These are phyloP conservation scores for Microcyclospora pomicola DNA, from an alignment of 2,329 filamentous ascomycete species.

Conservation along the genomic window DNA sequence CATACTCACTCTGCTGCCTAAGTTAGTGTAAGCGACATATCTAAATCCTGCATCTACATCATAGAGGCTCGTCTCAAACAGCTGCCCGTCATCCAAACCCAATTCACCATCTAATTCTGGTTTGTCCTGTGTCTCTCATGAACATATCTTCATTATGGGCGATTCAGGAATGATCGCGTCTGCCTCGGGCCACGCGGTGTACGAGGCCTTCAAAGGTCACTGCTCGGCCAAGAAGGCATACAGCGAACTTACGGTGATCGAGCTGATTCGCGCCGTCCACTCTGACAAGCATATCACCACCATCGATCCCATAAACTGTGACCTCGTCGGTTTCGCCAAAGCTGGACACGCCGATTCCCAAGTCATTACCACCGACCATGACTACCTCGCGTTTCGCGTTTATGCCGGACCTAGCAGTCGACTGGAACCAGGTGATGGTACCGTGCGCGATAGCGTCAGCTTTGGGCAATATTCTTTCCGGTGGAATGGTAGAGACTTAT, in stretches of 20 bases:
- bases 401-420: conserved; percentile 25
- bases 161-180: too few species aligned
- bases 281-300: conserved; percentile 6
- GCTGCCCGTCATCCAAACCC: too few species aligned
- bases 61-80: too few species aligned
- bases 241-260: conserved; percentile 3
- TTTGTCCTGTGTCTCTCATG: too few species aligned
- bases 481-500: conserved; percentile 24
- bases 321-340: conserved; percentile 14
- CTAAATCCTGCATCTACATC: too few species aligned
- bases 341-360: conserved; percentile 27
- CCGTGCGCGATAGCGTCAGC: conserved; percentile 22
- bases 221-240: conserved; percentile 4
- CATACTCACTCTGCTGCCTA: too few species aligned
- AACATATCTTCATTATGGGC: too few species aligned
- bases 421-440: conserved; percentile 23
- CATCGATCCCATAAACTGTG: conserved; percentile 5
- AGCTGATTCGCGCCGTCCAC: conserved; percentile 3
- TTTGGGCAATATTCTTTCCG: conserved; percentile 31
- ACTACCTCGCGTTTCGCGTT: conserved; percentile 19
- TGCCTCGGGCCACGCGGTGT: not conserved
- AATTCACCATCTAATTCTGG: too few species aligned
- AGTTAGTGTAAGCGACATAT: too few species aligned
- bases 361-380: conserved; percentile 23
- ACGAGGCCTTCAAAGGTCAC: conserved; percentile 5